These are phyloP conservation scores for Detonula confervacea DNA, from an alignment of 352 stramenopile species.

Conservation along the genomic window DNA sequence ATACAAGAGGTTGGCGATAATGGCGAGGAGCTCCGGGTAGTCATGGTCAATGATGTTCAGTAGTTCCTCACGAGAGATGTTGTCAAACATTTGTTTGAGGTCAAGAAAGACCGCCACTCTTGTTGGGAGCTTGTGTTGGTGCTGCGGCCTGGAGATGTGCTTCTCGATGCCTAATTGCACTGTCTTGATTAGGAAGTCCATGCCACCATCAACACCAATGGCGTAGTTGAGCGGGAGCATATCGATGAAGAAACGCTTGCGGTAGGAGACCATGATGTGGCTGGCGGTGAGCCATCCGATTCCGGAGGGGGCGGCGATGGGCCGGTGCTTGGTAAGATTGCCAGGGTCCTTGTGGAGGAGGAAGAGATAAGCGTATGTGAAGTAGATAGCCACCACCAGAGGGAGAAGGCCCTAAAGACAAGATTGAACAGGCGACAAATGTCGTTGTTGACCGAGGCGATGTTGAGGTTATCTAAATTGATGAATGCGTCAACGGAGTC, in stretches of 20 bases:
- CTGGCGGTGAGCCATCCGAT: slow-evolving; percentile 25
- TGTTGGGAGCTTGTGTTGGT: not conserved
- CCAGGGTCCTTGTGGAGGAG: slow-evolving; percentile 34
- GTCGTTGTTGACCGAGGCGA: slow-evolving; percentile 1
- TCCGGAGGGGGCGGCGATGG: slow-evolving; percentile 34
- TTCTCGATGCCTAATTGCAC: slow-evolving; percentile 26
- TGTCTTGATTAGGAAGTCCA: slow-evolving; percentile 36
- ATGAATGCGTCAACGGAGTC: slow-evolving; percentile 37
- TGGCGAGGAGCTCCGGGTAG: slow-evolving; percentile 17
- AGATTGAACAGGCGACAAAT: slow-evolving; percentile 16
- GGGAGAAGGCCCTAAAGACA: not conserved
- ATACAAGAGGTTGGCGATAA: slow-evolving; percentile 24
- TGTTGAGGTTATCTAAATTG: slow-evolving; percentile 18
- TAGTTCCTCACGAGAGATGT: slow-evolving; percentile 14
- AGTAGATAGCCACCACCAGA: not conserved
- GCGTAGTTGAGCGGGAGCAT: slow-evolving; percentile 37
- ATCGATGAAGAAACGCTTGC: not conserved
- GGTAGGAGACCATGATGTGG: not conserved
- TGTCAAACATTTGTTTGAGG: slow-evolving; percentile 51
- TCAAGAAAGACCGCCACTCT: slow-evolving; percentile 20
- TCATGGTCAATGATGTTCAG: slow-evolving; percentile 13
- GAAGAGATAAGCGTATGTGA: slow-evolving; percentile 44
- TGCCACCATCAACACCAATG: slow-evolving; percentile 19
- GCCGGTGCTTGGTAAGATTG: slow-evolving; percentile 28
- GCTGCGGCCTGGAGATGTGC: slow-evolving; percentile 20